A percentile compares a stretch with the other conserved stretches of the same genome.
Conservation (phyloP, 2,329 filamentous ascomycete species). For the Laburnicola sp. region DNA sequence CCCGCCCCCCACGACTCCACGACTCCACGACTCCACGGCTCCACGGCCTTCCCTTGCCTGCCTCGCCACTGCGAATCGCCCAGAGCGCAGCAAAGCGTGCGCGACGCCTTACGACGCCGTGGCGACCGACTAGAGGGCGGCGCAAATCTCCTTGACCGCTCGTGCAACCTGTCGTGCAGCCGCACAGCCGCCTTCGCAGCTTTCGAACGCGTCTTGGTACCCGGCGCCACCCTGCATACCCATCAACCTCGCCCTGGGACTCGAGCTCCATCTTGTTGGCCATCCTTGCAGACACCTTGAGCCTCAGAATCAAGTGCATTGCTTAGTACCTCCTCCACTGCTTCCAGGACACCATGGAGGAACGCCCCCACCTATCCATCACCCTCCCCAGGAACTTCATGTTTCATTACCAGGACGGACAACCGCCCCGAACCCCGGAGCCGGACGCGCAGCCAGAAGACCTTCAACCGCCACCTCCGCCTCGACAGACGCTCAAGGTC, state of each 20-base stretch:
- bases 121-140: conserved; percentile 19
- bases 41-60: conserved; percentile 27
- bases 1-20: not conserved
- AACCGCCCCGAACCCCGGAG: conserved; percentile 52
- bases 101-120: conserved; percentile 25
- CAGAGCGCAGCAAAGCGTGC: conserved; percentile 19
- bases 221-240: conserved; percentile 36
- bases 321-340: conserved; percentile 7
- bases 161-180: conserved; percentile 39
- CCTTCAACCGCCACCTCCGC: conserved; percentile 49
- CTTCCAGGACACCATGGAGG: conserved; percentile 39
- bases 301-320: conserved; percentile 12
- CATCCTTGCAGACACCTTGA: conserved; percentile 32
- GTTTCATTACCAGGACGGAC: conserved; percentile 53
- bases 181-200: conserved; percentile 43
- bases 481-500: conserved; percentile 53
- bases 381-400: conserved; percentile 56
- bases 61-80: conserved; percentile 18
- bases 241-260: conserved; percentile 15
- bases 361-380: conserved; percentile 53
- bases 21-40: conserved; percentile 18
- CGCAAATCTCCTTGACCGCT: conserved; percentile 28
- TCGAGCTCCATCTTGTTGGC: conserved; percentile 9
- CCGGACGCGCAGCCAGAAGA: conserved; percentile 44
- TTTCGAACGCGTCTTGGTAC: conserved; percentile 36